Base-by-base conservation (phyloP, 2,329 filamentous ascomycete species). In the Colletotrichum sp. region DNA sequence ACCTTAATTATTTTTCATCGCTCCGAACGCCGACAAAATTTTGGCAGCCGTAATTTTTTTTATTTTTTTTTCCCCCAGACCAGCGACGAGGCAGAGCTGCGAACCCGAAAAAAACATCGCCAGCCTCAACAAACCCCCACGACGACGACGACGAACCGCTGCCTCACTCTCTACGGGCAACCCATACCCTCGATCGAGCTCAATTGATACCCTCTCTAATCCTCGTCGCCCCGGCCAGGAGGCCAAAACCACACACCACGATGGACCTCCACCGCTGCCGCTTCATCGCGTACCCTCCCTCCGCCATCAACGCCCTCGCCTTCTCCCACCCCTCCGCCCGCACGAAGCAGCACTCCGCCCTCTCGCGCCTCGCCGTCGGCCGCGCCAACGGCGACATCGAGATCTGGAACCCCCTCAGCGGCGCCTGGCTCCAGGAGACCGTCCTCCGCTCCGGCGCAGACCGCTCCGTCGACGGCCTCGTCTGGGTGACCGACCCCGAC, bases 191-290 rank as follows among this genome's bases (percentile, higher is more conserved):
- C 13, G 19, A 25, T 12, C 16, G 32, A 36, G 55, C n/a, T 55
- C 76, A 72, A 69, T 72, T 62, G 72, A 77, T 44, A 34, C 62
- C 29, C 62, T n/a, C 66, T 13, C 39, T 13, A 22, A 3, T 34
- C 67, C 75, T 55, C 72, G 52, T 39, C 57, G 55, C 62, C 65
- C 34, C 67, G 55, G 67, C 76, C 61, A 65, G 30, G 65, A 73
- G 66, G 69, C 72, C 59, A 67, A 15, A 15, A n/a, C 59, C 75
- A 79, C 27, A 19, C 8, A 22, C 39, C 44, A 72, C 75, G 75
- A 98, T 99, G 96, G 96, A 99, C 87, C 94, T 99, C 83, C 97
- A 99, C 88, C 95, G 97, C 82, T 98, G 96, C 83, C 95, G 97
- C 83, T 99, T 99, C 87, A 94, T 99, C 80, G 95, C 95, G 55